Percentiles rank a stretch among this genome's conserved stretches.
phyloP scores from a whole-genome alignment of 2,329 filamentous ascomycete genomes.

The Phialocephala subalpina region DNA sequence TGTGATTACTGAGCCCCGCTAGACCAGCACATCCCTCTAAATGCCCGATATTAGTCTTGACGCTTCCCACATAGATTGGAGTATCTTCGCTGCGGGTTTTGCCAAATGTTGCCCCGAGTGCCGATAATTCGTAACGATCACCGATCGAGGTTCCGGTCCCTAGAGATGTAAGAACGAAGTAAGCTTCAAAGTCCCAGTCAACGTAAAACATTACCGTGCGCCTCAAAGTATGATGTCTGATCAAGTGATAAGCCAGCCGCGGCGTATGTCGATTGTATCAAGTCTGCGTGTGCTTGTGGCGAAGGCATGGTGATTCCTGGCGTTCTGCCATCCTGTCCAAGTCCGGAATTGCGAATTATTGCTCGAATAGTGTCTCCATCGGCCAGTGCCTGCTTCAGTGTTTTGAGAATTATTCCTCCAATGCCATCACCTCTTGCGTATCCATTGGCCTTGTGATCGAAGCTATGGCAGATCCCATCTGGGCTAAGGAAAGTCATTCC shows the following conservation, averaged over 20 bases:
- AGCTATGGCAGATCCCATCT: too few relatives aligned
- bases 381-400: constrained; percentile 61
- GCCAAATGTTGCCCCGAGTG: constrained; percentile 4
- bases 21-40: constrained; percentile 29
- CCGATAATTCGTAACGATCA: constrained; percentile 1
- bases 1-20: constrained; percentile 21
- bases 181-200: too few relatives aligned
- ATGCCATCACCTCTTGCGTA: constrained; percentile 70
- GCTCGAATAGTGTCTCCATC: constrained; percentile 65
- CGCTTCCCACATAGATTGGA: constrained; percentile 32
- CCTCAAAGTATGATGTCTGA: constrained; percentile 17
- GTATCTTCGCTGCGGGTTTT: not conserved
- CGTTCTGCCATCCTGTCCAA: constrained; percentile 65
- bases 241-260: constrained; percentile 10
- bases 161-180: too few relatives aligned
- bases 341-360: constrained; percentile 59
- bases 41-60: constrained; percentile 47
- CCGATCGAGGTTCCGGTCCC: constrained; percentile 1
- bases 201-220: too few relatives aligned
- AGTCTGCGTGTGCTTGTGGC: constrained; percentile 47
- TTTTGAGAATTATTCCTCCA: constrained; percentile 64
- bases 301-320: constrained; percentile 61
- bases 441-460: constrained; percentile 65
- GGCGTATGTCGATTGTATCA: constrained; percentile 22
- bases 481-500: constrained; percentile 4